Conservation (phyloP, 108 stramenopile genomes). For the Conticribra guillardii region DNA sequence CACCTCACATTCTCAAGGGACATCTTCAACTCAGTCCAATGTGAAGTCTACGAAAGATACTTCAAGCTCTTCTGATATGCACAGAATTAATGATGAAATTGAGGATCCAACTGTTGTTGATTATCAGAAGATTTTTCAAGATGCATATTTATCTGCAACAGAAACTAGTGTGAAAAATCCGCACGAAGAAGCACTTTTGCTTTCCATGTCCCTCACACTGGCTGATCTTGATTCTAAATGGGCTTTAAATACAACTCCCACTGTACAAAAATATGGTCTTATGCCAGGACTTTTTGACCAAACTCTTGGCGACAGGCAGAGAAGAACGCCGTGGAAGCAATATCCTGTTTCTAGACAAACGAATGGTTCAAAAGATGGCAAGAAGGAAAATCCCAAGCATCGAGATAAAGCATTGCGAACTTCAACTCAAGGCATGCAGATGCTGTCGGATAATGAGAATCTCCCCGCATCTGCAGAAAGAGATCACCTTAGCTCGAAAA, state of each 20-base stretch:
- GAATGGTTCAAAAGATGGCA: neutral
- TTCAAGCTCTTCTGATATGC: too few relatives aligned
- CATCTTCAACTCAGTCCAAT: too few relatives aligned
- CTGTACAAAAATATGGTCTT: neutral
- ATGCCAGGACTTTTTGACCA: neutral
- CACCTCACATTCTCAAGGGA: too few relatives aligned
- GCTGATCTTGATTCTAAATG: conserved; percentile 30
- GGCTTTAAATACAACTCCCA: conserved; percentile 11
- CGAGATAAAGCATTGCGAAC: too few relatives aligned
- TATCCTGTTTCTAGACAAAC: neutral
- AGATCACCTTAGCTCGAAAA: neutral
- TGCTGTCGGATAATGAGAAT: neutral
- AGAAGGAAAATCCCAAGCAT: neutral
- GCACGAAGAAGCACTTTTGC: conserved; percentile 10
- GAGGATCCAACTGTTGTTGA: neutral
- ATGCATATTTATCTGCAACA: conserved; percentile 5
- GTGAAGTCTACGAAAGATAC: too few relatives aligned
- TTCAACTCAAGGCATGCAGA: neutral
- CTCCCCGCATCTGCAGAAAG: too few relatives aligned
- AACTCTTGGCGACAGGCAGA: neutral
- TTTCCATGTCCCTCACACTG: conserved; percentile 20
- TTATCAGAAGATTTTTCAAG: neutral
- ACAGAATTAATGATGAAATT: neutral
- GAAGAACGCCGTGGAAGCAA: neutral
- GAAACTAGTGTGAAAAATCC: neutral